These are phyloP conservation scores for Boechera divaricarpa DNA, from an alignment of 345 rosid genomes.

Conservation along the genomic window DNA sequence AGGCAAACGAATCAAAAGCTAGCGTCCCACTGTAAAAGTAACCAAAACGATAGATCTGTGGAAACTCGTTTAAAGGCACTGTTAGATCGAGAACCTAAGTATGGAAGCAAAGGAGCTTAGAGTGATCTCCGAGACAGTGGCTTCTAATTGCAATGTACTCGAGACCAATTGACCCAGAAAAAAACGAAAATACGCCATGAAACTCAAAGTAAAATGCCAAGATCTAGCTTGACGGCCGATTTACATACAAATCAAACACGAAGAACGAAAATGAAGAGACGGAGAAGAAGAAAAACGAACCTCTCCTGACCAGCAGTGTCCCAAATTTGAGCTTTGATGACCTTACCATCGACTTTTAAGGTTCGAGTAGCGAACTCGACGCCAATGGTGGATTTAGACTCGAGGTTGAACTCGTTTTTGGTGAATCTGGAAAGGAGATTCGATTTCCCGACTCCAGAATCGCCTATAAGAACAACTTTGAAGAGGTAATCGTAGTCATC, in stretches of 20 bases:
- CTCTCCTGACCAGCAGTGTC: constrained; percentile 75
- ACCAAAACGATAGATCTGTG: constrained; percentile 33
- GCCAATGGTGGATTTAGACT: constrained; percentile 81
- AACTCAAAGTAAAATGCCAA: constrained; percentile 7
- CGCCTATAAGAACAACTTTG: constrained; percentile 73
- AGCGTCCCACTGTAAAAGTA: not conserved
- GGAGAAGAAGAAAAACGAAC: constrained; percentile 29
- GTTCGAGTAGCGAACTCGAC: constrained; percentile 77
- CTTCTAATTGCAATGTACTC: not conserved
- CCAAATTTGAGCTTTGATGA: constrained; percentile 81
- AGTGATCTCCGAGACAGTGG: constrained; percentile 16
- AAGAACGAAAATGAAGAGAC: constrained; percentile 5
- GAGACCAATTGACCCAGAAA: not conserved
- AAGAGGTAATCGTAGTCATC: constrained; percentile 69
- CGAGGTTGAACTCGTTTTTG: constrained; percentile 70
- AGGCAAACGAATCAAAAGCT: constrained; percentile 14
- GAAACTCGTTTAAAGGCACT: not conserved
- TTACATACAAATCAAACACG: constrained; percentile 1
- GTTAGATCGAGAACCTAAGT: constrained; percentile 6
- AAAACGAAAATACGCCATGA: not conserved
- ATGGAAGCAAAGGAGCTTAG: constrained; percentile 11
- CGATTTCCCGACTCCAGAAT: constrained; percentile 76
- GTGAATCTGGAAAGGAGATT: constrained; percentile 71
- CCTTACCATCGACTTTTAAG: constrained; percentile 63
- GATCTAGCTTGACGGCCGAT: constrained; percentile 30